Conservation (phyloP, 192 early-diverging fungal species). For the Linnemannia elongata region DNA sequence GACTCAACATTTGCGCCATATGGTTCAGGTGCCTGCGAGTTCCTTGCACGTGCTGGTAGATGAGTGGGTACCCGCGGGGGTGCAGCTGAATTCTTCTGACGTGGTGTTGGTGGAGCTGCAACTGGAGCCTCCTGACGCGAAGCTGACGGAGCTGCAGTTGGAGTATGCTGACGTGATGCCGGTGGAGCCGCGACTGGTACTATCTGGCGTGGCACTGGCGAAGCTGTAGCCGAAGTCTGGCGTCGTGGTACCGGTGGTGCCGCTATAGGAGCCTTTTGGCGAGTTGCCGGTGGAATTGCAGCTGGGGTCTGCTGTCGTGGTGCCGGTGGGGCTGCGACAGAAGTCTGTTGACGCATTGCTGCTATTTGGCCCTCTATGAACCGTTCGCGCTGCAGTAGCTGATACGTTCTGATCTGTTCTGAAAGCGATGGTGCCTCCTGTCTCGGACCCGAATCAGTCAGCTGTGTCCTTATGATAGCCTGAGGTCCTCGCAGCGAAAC, state of each 20-base stretch:
- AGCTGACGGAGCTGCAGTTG: neutral
- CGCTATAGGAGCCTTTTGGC: neutral
- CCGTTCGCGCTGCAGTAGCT: neutral
- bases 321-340: neutral
- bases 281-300: no score
- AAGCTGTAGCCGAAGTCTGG: neutral
- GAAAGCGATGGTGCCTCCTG: neutral
- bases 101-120: neutral
- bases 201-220: no score
- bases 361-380: neutral
- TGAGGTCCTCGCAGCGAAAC: neutral
- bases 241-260: neutral
- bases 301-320: neutral
- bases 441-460: no score
- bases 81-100: neutral
- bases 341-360: neutral
- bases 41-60: neutral
- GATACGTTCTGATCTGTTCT: conserved; percentile 14
- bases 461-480: neutral
- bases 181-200: neutral
- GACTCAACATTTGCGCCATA: neutral
- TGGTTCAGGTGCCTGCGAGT: neutral
- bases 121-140: neutral
- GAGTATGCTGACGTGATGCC: neutral
- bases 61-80: no score